Evolutionary conservation across 441 rosid species (phyloP).

Genomic region (Arabidopsis hybrid): DNA sequence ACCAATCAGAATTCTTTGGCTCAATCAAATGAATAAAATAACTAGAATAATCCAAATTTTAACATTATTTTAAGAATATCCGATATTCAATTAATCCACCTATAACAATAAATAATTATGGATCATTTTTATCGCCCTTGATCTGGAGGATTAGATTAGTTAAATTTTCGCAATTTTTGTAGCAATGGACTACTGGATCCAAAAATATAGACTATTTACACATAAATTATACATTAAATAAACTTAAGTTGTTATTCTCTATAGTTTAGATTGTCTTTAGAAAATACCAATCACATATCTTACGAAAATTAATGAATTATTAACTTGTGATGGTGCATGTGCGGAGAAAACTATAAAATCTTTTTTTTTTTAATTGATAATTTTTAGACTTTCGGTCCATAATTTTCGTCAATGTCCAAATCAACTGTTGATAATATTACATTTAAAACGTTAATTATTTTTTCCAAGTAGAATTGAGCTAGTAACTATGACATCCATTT

Average conservation of each 20-base stretch:
- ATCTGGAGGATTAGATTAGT: not conserved
- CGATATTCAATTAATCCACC: no score
- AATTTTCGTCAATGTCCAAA: no score
- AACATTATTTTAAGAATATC: no score
- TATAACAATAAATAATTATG: no score
- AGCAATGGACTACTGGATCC: not conserved
- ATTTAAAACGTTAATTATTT: not conserved
- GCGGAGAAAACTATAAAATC: no score
- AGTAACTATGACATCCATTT: not conserved
- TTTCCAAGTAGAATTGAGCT: not conserved
- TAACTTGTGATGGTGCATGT: no score
- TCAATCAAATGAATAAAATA: conserved; percentile 8
- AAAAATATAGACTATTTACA: not conserved
- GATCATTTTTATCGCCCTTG: no score
- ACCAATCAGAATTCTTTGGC: conserved; percentile 36
- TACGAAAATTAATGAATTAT: no score
- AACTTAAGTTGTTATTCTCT: not conserved
- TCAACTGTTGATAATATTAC: no score
- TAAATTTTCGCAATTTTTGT: not conserved
- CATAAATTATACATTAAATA: not conserved
- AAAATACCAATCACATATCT: not conserved
- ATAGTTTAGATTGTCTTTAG: not conserved
- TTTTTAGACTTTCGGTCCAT: no score
- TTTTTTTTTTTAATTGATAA: not conserved
- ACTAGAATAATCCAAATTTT: conserved; percentile 3